Evolutionary conservation across 2,329 filamentous ascomycete species (phyloP).

Genomic region (Hortaea werneckii): DNA sequence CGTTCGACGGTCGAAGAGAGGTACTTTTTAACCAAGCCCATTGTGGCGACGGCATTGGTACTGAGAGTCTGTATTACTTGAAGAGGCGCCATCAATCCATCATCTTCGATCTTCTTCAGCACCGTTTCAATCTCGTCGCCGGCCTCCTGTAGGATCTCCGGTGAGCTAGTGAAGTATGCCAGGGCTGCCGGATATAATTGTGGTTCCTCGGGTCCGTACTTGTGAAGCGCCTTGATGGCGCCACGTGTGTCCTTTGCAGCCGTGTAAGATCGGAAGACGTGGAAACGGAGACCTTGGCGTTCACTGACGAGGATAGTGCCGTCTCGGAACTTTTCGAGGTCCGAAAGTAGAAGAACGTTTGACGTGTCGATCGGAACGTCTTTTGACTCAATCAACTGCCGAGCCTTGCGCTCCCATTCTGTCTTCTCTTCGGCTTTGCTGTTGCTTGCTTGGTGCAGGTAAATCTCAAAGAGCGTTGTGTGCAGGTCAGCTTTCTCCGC

Average conservation of each 20-base stretch:
- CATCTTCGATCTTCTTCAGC: constrained; percentile 75
- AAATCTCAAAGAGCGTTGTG: constrained; percentile 97
- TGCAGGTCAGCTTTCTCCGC: constrained; percentile 77
- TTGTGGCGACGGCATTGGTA: constrained; percentile 73
- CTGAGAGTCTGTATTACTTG: constrained; percentile 91
- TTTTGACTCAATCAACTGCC: constrained; percentile 71
- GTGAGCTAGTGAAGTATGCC: constrained; percentile 83
- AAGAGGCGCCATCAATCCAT: constrained; percentile 86
- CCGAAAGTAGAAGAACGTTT: constrained; percentile 84
- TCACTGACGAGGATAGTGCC: constrained; percentile 89
- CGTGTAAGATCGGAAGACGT: constrained; percentile 95
- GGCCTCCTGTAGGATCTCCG: constrained; percentile 71
- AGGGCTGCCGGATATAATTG: constrained; percentile 87
- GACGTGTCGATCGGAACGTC: constrained; percentile 85
- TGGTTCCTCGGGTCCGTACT: constrained; percentile 85
- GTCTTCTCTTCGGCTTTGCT: constrained; percentile 61
- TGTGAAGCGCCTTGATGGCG: constrained; percentile 77
- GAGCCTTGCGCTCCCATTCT: constrained; percentile 85
- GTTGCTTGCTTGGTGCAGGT: constrained; percentile 75
- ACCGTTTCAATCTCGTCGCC: constrained; percentile 74
- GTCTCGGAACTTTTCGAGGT: constrained; percentile 79
- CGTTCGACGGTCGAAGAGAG: constrained; percentile 78
- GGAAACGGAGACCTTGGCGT: constrained; percentile 80
- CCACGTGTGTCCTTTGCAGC: constrained; percentile 83
- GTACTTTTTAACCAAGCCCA: constrained; percentile 95